Conservation (phyloP, 2,329 filamentous ascomycete genomes). For the Capronia coronata region DNA sequence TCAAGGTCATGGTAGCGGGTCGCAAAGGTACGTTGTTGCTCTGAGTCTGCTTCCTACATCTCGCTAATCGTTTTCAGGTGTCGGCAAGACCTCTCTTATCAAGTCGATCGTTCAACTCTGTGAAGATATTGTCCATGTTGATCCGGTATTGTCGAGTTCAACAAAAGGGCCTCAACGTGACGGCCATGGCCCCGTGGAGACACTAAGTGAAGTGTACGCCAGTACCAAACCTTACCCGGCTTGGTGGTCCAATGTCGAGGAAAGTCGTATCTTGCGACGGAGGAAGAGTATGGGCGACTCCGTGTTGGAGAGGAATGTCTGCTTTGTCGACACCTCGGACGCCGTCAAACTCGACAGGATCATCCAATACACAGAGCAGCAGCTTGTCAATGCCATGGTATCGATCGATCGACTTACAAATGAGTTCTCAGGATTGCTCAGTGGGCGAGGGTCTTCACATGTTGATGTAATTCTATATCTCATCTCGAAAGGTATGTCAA, state of each 20-base stretch:
- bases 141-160: conserved; percentile 45
- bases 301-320: conserved; percentile 83
- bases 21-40: conserved; percentile 53
- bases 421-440: conserved; percentile 70
- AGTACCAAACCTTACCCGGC: conserved; percentile 78
- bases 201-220: conserved; percentile 59
- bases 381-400: conserved; percentile 57
- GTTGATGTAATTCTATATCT: conserved; percentile 84
- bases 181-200: conserved; percentile 23
- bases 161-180: conserved; percentile 5
- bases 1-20: conserved; percentile 85
- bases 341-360: conserved; percentile 49
- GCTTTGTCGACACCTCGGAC: conserved; percentile 77
- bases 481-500: conserved; percentile 61
- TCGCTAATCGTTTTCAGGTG: conserved; percentile 46
- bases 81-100: conserved; percentile 85
- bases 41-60: background rate
- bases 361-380: conserved; percentile 65
- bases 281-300: conserved; percentile 68
- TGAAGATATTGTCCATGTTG: conserved; percentile 89
- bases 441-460: conserved; percentile 72
- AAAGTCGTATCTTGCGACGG: conserved; percentile 53
- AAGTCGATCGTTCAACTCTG: conserved; percentile 80
- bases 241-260: conserved; percentile 81
- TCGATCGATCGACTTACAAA: conserved; percentile 59